A percentile compares a stretch with the other conserved stretches of the same genome.
Conservation (phyloP, 164 flowering plant genomes). For the Tetrastigma voinierianum region DNA sequence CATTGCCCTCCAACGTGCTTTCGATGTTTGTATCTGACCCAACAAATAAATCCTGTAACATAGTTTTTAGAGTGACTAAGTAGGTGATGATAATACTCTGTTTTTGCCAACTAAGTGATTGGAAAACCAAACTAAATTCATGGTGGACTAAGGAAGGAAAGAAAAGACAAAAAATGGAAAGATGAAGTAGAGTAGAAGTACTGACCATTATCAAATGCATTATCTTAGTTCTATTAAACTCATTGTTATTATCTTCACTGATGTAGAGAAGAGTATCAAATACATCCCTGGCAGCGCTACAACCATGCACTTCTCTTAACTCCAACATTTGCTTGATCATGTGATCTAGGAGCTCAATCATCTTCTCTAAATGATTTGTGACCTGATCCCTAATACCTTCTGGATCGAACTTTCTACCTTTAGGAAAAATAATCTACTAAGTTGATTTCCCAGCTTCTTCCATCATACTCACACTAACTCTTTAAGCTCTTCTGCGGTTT, state of each 20-base stretch:
- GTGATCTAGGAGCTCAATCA: conserved; percentile 19
- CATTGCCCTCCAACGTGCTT: conserved; percentile 36
- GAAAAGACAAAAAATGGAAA: too few species aligned
- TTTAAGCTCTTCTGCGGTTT: conserved; percentile 16
- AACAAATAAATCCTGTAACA: conserved; percentile 20
- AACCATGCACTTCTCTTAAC: conserved; percentile 1
- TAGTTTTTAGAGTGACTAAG: too few species aligned
- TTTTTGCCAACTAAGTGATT: neutral
- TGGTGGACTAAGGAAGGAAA: neutral
- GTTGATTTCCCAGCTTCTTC: conserved; percentile 33
- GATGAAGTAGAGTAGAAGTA: neutral
- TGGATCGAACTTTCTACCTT: conserved; percentile 24
- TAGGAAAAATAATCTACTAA: conserved; percentile 36
- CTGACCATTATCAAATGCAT: conserved; percentile 23
- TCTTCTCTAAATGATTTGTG: conserved; percentile 6
- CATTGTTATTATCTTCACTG: conserved; percentile 12
- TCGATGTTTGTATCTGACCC: conserved; percentile 29
- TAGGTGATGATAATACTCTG: too few species aligned
- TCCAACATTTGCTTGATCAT: conserved; percentile 25
- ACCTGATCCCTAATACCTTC: conserved; percentile 25
- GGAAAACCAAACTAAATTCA: neutral
- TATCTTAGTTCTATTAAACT: conserved; percentile 6
- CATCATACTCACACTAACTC: conserved; percentile 20
- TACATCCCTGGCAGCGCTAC: conserved; percentile 16
- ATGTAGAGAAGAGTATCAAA: conserved; percentile 29